phyloP scores from a whole-genome alignment of 345 rosid species.

The Linum trigynum region DNA sequence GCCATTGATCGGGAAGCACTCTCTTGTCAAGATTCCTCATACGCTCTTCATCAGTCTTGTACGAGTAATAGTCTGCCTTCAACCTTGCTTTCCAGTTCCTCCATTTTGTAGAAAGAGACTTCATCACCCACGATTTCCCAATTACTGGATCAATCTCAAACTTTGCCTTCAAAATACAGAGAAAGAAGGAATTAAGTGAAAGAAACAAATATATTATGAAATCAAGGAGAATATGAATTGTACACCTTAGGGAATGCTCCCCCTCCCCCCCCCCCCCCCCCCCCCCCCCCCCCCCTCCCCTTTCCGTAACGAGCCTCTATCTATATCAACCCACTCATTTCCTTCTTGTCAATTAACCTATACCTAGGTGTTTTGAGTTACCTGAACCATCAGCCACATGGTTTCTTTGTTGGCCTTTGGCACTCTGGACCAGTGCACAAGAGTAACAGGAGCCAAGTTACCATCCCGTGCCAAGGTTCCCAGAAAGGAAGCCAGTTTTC shows the following conservation, averaged over 20 bases:
- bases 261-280: no score
- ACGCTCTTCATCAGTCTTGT: conserved; percentile 30
- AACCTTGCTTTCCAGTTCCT: conserved; percentile 30
- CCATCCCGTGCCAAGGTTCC: conserved; percentile 34
- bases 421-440: conserved; percentile 20
- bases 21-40: conserved; percentile 22
- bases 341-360: not conserved
- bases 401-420: conserved; percentile 23
- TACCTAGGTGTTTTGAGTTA: conserved; percentile 1
- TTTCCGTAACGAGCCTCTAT: not conserved
- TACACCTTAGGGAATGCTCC: not conserved
- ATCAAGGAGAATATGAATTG: not conserved
- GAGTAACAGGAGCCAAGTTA: conserved; percentile 26
- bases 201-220: not conserved
- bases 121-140: conserved; percentile 26
- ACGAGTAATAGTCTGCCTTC: conserved; percentile 24
- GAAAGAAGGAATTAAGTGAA: conserved; percentile 1
- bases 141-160: conserved; percentile 21
- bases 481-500: conserved; percentile 24
- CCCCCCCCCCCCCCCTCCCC: no score
- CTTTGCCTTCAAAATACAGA: conserved; percentile 17
- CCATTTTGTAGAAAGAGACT: conserved; percentile 27
- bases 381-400: conserved; percentile 33
- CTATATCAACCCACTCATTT: not conserved
- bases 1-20: conserved; percentile 34